Percentiles rank a stretch among this genome's conserved stretches.
These are phyloP conservation scores for Polytolypa hystricis DNA, from an alignment of 2,329 filamentous ascomycete genomes.

Conservation along the genomic window DNA sequence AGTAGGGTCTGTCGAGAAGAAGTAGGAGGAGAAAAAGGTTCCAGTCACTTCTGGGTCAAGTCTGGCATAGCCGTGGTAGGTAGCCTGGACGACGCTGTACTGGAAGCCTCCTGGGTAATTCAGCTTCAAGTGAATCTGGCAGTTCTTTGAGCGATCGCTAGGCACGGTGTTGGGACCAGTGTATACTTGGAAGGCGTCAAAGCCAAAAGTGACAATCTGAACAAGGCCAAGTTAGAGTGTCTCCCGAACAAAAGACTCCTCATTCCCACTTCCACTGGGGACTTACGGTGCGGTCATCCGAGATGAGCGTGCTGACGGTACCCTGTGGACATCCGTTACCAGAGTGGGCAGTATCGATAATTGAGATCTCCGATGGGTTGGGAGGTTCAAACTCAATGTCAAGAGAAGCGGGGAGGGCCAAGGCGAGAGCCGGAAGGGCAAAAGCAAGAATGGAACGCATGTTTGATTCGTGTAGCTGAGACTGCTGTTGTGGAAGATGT, in stretches of 20 bases:
- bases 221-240: background rate
- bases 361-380: background rate
- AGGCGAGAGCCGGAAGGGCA: conserved; percentile 1
- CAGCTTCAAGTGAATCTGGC: conserved; percentile 1
- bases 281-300: conserved; percentile 2
- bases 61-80: conserved; percentile 1
- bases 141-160: background rate
- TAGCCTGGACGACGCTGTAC: background rate
- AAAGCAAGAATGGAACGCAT: background rate
- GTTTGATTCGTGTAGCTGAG: background rate
- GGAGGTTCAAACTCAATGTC: background rate
- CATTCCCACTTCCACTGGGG: background rate
- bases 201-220: conserved; percentile 1
- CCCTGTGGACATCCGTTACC: conserved; percentile 2
- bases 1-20: background rate
- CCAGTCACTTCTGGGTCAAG: conserved; percentile 1
- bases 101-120: conserved; percentile 2
- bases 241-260: background rate
- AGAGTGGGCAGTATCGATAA: background rate
- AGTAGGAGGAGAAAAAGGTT: conserved; percentile 1
- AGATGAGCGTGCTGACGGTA: background rate
- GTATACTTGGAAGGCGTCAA: conserved; percentile 1
- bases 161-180: background rate
- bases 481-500: background rate
- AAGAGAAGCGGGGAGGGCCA: background rate